These are phyloP conservation scores for Oryza officinalis DNA, from an alignment of 176 grass and related monocot genomes.

Conservation along the genomic window DNA sequence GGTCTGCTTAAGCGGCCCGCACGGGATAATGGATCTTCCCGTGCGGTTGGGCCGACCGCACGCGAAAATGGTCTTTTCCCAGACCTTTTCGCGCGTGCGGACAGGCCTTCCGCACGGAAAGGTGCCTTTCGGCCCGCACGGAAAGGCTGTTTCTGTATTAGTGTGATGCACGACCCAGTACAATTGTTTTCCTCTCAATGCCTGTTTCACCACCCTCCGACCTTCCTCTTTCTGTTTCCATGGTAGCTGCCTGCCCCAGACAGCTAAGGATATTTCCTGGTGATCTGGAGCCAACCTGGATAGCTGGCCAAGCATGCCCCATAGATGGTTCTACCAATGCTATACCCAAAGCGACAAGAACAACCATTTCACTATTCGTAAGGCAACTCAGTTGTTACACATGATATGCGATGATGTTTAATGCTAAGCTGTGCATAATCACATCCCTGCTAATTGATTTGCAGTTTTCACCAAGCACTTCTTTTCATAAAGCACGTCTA, in stretches of 20 bases:
- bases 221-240: background rate
- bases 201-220: background rate
- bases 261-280: background rate
- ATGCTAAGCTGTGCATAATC: slow-evolving; percentile 2
- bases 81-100: too few relatives aligned
- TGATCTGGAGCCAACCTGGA: background rate
- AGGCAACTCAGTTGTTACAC: slow-evolving; percentile 11
- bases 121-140: too few relatives aligned
- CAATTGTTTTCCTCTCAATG: background rate
- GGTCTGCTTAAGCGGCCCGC: too few relatives aligned
- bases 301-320: background rate
- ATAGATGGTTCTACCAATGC: background rate
- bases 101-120: too few relatives aligned
- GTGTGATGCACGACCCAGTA: background rate
- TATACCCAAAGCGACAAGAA: background rate
- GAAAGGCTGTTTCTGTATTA: too few relatives aligned
- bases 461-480: slow-evolving; percentile 1
- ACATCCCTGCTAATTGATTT: background rate
- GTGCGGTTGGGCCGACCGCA: too few relatives aligned
- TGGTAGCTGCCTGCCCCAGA: background rate
- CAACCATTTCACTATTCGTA: background rate
- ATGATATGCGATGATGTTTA: slow-evolving; percentile 32
- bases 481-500: slow-evolving; percentile 37
- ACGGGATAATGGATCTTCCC: too few relatives aligned
- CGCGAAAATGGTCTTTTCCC: too few relatives aligned